Percentiles rank a stretch among this genome's conserved stretches.
phyloP scores from a whole-genome alignment of 345 rosid species.

The Salix brachista region DNA sequence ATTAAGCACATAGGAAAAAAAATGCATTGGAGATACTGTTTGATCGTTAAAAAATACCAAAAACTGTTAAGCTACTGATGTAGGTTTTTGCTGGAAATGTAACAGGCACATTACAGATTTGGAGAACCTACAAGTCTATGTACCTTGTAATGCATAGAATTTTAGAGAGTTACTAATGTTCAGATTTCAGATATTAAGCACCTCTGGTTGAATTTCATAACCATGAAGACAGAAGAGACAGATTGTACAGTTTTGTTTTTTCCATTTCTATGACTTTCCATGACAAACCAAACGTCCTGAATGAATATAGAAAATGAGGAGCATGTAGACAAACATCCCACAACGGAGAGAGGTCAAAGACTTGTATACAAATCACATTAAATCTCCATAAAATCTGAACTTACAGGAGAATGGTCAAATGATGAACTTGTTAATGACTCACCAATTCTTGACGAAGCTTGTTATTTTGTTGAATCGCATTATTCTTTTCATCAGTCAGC shows the following conservation, averaged over 20 bases:
- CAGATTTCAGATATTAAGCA: background rate
- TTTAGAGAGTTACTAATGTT: background rate
- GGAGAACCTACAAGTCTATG: background rate
- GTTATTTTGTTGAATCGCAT: constrained; percentile 50
- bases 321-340: background rate
- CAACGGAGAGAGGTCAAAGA: background rate
- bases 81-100: background rate
- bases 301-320: background rate
- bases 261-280: background rate
- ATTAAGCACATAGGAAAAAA: too few species aligned
- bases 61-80: background rate
- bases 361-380: background rate
- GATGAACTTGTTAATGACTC: constrained; percentile 17
- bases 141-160: background rate
- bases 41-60: background rate
- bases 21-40: background rate
- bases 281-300: background rate
- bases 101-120: background rate
- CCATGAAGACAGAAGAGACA: background rate
- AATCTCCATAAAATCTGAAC: background rate
- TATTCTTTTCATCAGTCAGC: constrained; percentile 59
- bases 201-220: background rate
- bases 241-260: background rate
- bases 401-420: background rate
- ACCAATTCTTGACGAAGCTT: constrained; percentile 71